Evolutionary conservation across 495 filamentous ascomycete species (phyloP), one percentile per base, ranked within the genome.

Genomic region (Darksidea phi): DNA sequence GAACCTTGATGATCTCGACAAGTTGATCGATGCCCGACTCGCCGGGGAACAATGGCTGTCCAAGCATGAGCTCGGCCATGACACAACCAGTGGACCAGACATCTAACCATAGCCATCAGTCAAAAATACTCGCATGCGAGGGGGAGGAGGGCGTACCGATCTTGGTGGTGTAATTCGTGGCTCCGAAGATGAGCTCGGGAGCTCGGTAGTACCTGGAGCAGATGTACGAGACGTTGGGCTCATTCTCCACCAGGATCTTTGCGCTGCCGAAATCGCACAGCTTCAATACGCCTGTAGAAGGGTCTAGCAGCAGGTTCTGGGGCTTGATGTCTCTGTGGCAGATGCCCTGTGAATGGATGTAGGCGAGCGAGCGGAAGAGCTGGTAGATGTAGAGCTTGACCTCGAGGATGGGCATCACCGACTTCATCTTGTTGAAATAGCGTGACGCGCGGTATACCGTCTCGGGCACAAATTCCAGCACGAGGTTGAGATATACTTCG

Each of bases 371-470:
- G 60, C 94, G 86, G 82, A 99, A 99, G 26, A 99, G 86, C 78
- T 99, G 94, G 76, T 99, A 99, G 73, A 96, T 97, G 80, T 97
- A 99, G 48, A 99, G 87, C 77, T 99, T 99, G 70, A 97, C 91
- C 74, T 97, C 94, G 52, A 99, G 82, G 73, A 90, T 96, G 23
- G 94, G 94, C 94, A 99, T 99, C 15, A 95, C 97, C 6, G 94
- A 96, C 84, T 99, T 99, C 84, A 97, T 84, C 79, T 97, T 99
- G 80, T 95, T 97, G 82, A 97, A 99, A 77, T 96, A 97, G 48
- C 94, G 84, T 43, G 94, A 97, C n/a, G 94, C 95, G 58, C 95
- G 85, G 74, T 97, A 99, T 36, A 99, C 95, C 0, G 94, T 97
- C 78, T 97, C 94, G 10, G 95, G 95, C 49, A 99, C 95, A 72